A percentile compares a stretch with the other conserved stretches of the same genome.
Evolutionary conservation across 805 yeast species (phyloP).

Genomic region (Myxozyma sirexii): DNA sequence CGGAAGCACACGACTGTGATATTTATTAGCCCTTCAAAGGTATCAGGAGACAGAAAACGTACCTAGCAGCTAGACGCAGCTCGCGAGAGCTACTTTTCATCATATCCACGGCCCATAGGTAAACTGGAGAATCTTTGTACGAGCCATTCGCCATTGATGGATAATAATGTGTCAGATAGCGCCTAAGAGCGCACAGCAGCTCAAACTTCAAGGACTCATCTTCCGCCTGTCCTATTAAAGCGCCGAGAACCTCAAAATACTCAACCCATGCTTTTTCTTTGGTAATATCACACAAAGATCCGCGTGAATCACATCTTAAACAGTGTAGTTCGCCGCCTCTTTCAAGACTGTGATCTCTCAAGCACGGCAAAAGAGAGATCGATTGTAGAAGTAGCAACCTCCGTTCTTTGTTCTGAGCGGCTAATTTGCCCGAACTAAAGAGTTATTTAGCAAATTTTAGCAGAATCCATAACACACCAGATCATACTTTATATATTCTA

Average conservation of each 20-base stretch:
- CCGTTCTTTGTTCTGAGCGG: background rate
- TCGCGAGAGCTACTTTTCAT: background rate
- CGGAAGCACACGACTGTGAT: conserved; percentile 7
- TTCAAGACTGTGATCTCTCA: background rate
- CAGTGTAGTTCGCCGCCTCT: background rate
- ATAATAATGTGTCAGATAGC: conserved; percentile 2
- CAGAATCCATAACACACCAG: too few species aligned
- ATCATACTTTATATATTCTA: background rate
- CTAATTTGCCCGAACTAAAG: background rate
- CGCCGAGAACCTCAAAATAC: background rate
- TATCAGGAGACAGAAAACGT: background rate
- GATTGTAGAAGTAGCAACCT: background rate
- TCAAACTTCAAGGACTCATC: background rate
- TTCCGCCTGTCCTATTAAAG: background rate
- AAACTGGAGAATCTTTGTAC: background rate
- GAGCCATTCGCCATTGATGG: background rate
- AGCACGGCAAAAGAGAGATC: conserved; percentile 1
- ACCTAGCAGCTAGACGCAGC: conserved; percentile 3
- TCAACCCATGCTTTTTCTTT: background rate
- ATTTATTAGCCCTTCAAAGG: background rate
- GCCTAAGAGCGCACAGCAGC: background rate
- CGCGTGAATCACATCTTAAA: background rate
- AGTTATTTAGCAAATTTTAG: background rate
- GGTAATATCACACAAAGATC: too few species aligned
- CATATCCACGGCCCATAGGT: background rate